Base-by-base conservation (phyloP, 192 early-diverging fungal species). In the Thamnidium elegans region DNA sequence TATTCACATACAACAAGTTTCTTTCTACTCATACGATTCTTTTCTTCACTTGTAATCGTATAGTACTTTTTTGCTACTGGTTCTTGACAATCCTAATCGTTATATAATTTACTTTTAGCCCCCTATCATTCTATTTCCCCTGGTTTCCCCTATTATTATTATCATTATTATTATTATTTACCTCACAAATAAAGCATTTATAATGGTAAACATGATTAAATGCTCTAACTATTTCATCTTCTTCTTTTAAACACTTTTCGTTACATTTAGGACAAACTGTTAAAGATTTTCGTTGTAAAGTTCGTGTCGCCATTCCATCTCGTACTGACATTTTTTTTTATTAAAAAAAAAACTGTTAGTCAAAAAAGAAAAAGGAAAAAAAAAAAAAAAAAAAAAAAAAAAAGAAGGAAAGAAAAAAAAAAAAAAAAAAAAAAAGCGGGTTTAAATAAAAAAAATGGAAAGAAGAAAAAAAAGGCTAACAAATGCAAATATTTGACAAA, bases 161-260 rank as follows among this genome's bases (percentile, higher is more conserved):
- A 30, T 34, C 32, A n/a, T n/a, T n/a, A 42, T 56, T 26, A 26
- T 26, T 26, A 26, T 26, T 26, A 26, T 26, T 26, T 47, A 65
- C 63, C 23, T 31, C 53, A 46, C 63, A 65, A 19, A 55, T 30
- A 54, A 65, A 65, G 10, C 63, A 65, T 23, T 65, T 43, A 9
- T 65, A 56, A 46, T 65, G 63, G 45, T 65, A 65, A 46, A 44
- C 53, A 45, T 53, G 54, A n/a, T 55, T 43, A 15, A 65, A 30
- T 7, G 53, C 64, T 47, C 64, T 53, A 32, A 65, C 64, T 32
- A 55, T 47, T 2, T 30, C 19, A 11, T 8, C 32, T 4, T 56
- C 34, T 10, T 65, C 21, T 56, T 65, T 65, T 31, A 23, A 55
- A 17, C 53, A 47, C 13, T 51, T 51, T 55, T 65, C 46, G 32